These are phyloP conservation scores for Metschnikowia similis DNA, from an alignment of 805 yeast species.

Conservation along the genomic window DNA sequence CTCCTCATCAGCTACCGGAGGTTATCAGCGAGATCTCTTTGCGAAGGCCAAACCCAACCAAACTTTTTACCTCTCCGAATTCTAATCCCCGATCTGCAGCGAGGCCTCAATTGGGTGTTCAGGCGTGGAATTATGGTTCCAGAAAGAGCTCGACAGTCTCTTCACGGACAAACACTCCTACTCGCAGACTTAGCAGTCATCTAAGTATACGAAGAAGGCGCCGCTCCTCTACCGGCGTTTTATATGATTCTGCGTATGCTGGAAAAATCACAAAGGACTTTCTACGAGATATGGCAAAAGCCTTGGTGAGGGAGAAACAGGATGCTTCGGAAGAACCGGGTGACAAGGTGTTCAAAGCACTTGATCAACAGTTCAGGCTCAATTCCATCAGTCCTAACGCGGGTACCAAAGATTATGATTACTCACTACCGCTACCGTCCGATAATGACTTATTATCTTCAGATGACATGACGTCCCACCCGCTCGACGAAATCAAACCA, in stretches of 20 bases:
- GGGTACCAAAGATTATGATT: conserved; percentile 19
- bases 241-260: conserved; percentile 27
- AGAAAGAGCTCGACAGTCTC: conserved; percentile 2
- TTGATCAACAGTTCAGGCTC: conserved; percentile 12
- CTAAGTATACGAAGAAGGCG: conserved; percentile 14
- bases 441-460: conserved; percentile 4
- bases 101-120: neutral
- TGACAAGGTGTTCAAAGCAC: conserved; percentile 9
- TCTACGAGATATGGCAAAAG: conserved; percentile 31
- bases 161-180: conserved; percentile 11
- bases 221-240: conserved; percentile 16
- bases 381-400: conserved; percentile 11
- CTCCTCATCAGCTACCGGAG: conserved; percentile 21
- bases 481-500: neutral
- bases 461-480: conserved; percentile 12
- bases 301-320: conserved; percentile 19
- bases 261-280: conserved; percentile 39
- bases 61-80: neutral
- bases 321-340: conserved; percentile 11
- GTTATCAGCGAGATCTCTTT: conserved; percentile 11
- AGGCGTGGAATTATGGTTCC: neutral
- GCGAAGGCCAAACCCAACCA: conserved; percentile 5
- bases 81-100: neutral
- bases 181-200: conserved; percentile 13
- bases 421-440: conserved; percentile 28